Percentiles rank a stretch among this genome's conserved stretches.
These are phyloP conservation scores for Annona squamosa DNA, from an alignment of 164 flowering plant genomes.

Conservation along the genomic window DNA sequence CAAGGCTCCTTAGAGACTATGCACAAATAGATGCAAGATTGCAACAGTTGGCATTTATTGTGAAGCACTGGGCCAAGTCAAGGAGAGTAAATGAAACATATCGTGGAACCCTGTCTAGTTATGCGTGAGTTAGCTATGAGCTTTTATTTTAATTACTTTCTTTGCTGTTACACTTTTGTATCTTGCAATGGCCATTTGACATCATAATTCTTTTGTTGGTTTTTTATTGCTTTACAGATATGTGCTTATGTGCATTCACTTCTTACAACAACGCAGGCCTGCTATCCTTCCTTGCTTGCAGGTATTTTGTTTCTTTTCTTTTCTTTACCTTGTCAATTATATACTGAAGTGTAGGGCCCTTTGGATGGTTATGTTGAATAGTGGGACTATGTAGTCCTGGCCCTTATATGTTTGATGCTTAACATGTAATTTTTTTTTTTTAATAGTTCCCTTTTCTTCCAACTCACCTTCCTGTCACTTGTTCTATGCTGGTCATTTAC, in stretches of 20 bases:
- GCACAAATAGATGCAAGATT: slow-evolving; percentile 78
- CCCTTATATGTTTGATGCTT: too few species aligned
- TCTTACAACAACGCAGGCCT: slow-evolving; percentile 82
- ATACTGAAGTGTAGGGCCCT: too few species aligned
- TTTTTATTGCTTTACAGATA: slow-evolving; percentile 48
- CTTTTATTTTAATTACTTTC: not conserved
- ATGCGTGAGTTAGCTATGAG: slow-evolving; percentile 72
- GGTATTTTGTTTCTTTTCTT: slow-evolving; percentile 33
- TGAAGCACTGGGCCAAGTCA: slow-evolving; percentile 96
- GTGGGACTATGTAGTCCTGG: too few species aligned
- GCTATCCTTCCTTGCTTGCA: slow-evolving; percentile 97
- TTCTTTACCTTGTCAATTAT: not conserved
- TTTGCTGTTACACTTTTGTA: not conserved
- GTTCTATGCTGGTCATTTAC: too few species aligned
- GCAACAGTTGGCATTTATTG: slow-evolving; percentile 81
- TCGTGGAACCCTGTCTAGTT: slow-evolving; percentile 94
- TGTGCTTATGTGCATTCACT: slow-evolving; percentile 98
- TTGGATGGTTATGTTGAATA: too few species aligned
- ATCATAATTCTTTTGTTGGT: slow-evolving; percentile 1
- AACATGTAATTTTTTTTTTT: too few species aligned
- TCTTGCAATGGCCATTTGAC: not conserved
- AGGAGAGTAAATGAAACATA: slow-evolving; percentile 93
- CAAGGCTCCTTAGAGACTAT: slow-evolving; percentile 90
- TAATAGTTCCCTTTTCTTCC: too few species aligned
- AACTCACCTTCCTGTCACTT: too few species aligned